Percentiles rank a stretch among this genome's conserved stretches.
Conservation (phyloP, 345 rosid genomes). For the Mercurialis annua region DNA sequence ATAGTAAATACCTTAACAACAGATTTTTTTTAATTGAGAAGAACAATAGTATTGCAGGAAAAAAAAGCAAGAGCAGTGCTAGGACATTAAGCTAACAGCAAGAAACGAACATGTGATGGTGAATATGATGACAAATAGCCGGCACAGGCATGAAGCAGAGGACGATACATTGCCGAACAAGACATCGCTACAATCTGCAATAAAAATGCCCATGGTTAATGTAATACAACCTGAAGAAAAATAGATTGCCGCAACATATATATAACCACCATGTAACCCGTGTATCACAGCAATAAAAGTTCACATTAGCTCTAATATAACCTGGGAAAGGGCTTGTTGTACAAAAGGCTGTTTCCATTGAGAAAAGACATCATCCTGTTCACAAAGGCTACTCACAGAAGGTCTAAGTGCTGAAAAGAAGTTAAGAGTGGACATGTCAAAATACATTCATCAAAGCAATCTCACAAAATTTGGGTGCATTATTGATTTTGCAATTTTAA, state of each 20-base stretch:
- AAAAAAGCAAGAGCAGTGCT: slow-evolving; percentile 9
- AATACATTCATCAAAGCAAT: slow-evolving; percentile 10
- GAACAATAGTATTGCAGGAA: not conserved
- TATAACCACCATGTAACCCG: not conserved
- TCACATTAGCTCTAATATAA: slow-evolving; percentile 18
- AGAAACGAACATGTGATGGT: slow-evolving; percentile 66
- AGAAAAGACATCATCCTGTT: slow-evolving; percentile 59
- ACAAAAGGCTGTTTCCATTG: slow-evolving; percentile 68
- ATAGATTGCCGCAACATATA: slow-evolving; percentile 9
- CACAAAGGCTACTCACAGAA: slow-evolving; percentile 39
- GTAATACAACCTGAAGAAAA: slow-evolving; percentile 10
- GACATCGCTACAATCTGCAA: slow-evolving; percentile 71
- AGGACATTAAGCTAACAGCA: slow-evolving; percentile 13
- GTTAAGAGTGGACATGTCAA: slow-evolving; percentile 16
- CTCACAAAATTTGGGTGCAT: slow-evolving; percentile 6
- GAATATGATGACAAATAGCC: slow-evolving; percentile 78
- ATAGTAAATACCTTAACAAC: not conserved
- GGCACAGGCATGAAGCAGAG: slow-evolving; percentile 68
- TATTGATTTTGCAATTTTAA: not conserved
- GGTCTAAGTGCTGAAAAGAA: slow-evolving; percentile 65
- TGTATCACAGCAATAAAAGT: not conserved
- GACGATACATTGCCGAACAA: slow-evolving; percentile 54
- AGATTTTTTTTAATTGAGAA: not conserved
- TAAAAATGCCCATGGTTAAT: slow-evolving; percentile 22
- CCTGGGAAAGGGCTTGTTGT: slow-evolving; percentile 73